phyloP scores from a whole-genome alignment of 2,329 filamentous ascomycete species.

The Penicillium palitans region DNA sequence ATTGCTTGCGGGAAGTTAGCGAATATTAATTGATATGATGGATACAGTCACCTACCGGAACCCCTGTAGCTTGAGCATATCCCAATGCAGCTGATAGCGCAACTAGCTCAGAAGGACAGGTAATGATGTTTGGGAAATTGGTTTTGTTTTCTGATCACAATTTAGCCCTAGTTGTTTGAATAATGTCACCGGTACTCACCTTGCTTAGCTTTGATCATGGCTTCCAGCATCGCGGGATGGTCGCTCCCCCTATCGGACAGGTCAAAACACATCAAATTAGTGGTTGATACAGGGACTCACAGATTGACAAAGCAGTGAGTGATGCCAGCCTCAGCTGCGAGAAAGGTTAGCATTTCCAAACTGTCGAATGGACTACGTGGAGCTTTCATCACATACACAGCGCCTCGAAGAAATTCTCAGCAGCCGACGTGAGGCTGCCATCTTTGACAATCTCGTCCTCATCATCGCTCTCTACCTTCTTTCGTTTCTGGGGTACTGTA shows the following conservation, averaged over 20 bases:
- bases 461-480: neutral
- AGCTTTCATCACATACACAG: constrained; percentile 12
- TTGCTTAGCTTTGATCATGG: constrained; percentile 70
- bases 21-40: neutral
- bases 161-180: neutral
- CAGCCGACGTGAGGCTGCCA: constrained; percentile 13
- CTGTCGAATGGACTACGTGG: neutral
- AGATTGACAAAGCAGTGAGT: constrained; percentile 51
- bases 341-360: neutral
- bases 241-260: constrained; percentile 42
- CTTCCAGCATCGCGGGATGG: constrained; percentile 72
- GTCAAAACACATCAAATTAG: neutral
- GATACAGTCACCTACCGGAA: constrained; percentile 51
- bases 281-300: constrained; percentile 6
- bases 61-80: constrained; percentile 67
- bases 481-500: constrained; percentile 2
- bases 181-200: constrained; percentile 48
- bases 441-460: constrained; percentile 5
- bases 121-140: constrained; percentile 69
- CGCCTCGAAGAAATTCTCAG: constrained; percentile 25
- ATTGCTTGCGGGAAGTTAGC: constrained; percentile 33
- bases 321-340: constrained; percentile 29
- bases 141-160: constrained; percentile 27
- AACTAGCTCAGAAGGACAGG: constrained; percentile 79
- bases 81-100: constrained; percentile 79